Percentiles rank a stretch among this genome's conserved stretches.
These are phyloP conservation scores for Ceratocystis diversiconidia DNA, from an alignment of 2,329 filamentous ascomycete species.

Conservation along the genomic window DNA sequence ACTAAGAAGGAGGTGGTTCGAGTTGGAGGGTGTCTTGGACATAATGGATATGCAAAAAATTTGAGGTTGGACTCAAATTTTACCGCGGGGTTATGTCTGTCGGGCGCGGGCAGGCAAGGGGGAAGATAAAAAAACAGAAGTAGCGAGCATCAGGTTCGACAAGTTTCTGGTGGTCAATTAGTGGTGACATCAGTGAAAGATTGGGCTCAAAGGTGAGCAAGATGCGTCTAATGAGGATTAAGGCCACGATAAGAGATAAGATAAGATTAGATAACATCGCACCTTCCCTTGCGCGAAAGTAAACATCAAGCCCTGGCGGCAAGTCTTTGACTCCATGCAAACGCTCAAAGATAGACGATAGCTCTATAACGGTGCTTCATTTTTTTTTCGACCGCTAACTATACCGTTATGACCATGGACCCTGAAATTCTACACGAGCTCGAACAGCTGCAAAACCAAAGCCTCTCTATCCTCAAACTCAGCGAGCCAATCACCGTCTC, in stretches of 20 bases:
- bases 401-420: conserved; percentile 21
- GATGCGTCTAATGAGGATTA: neutral
- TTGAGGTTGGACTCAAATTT: neutral
- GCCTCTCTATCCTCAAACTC: conserved; percentile 61
- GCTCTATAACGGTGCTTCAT: no score
- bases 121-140: neutral
- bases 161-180: neutral
- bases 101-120: neutral
- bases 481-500: conserved; percentile 57
- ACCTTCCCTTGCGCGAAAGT: conserved; percentile 26
- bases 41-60: neutral
- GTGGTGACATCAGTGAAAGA: neutral
- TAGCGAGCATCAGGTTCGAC: neutral
- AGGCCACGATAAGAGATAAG: neutral
- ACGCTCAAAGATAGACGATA: no score
- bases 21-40: conserved; percentile 23
- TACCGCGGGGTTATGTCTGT: neutral
- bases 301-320: conserved; percentile 25
- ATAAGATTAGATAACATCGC: conserved; percentile 1
- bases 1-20: conserved; percentile 34
- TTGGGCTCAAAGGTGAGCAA: neutral
- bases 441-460: conserved; percentile 38
- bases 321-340: no score
- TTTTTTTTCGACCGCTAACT: no score
- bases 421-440: conserved; percentile 35